phyloP scores from a whole-genome alignment of 495 filamentous ascomycete genomes.

The Xylaria cubensis region DNA sequence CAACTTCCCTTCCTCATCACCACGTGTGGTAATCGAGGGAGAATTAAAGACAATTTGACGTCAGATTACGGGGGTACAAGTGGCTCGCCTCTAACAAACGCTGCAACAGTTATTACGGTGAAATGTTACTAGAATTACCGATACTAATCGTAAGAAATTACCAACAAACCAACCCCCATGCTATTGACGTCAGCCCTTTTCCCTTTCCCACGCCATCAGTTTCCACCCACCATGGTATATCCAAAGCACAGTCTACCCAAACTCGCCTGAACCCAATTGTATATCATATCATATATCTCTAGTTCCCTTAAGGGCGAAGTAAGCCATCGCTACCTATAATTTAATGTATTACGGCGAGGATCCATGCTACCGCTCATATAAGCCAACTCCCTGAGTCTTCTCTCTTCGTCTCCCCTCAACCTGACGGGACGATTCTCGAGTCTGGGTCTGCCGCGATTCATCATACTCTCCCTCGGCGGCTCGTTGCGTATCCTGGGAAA shows the following conservation, averaged over 20 bases:
- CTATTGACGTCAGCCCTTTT: background rate
- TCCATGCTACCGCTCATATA: background rate
- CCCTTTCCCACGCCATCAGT: background rate
- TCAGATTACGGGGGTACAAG: background rate
- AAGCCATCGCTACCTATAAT: background rate
- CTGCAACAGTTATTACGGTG: background rate
- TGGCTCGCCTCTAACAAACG: background rate
- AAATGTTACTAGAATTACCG: background rate
- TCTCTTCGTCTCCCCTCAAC: conserved; percentile 27
- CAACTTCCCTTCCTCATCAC: background rate
- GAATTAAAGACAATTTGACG: background rate
- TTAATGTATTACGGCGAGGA: background rate
- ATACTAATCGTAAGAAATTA: background rate
- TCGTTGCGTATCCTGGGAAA: conserved; percentile 34
- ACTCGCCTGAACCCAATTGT: background rate
- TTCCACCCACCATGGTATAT: conserved; percentile 17
- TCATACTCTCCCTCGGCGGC: conserved; percentile 25
- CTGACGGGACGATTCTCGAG: conserved; percentile 23
- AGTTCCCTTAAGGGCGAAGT: background rate
- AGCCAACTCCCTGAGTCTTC: conserved; percentile 21
- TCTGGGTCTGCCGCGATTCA: conserved; percentile 28
- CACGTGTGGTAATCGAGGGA: background rate
- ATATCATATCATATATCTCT: background rate
- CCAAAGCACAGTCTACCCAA: background rate
- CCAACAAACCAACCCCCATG: background rate